These are phyloP conservation scores for Myrica gale DNA, from an alignment of 306 rosid genomes.

Conservation along the genomic window DNA sequence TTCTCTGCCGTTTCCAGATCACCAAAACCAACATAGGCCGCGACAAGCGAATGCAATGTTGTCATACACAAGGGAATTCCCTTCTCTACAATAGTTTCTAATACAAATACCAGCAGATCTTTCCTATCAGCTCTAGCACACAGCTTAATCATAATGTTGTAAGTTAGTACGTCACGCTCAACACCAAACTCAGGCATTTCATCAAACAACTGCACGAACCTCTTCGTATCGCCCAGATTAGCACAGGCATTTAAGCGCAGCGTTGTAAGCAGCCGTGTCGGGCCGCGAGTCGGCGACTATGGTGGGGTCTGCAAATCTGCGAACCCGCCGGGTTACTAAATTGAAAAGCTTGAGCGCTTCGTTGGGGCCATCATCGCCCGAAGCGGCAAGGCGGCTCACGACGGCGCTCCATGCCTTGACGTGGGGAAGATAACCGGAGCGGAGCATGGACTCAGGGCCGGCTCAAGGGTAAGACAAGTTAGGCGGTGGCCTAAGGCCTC, in stretches of 20 bases:
- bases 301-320: slow-evolving; percentile 38
- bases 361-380: slow-evolving; percentile 56
- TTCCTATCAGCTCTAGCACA: slow-evolving; percentile 65
- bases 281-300: slow-evolving; percentile 64
- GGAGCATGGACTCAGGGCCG: no score
- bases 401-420: slow-evolving; percentile 97
- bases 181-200: slow-evolving; percentile 68
- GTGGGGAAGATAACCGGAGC: slow-evolving; percentile 91
- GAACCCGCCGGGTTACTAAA: slow-evolving; percentile 56
- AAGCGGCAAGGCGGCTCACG: slow-evolving; percentile 64
- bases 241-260: slow-evolving; percentile 89
- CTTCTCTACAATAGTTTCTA: slow-evolving; percentile 71
- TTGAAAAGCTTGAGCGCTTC: slow-evolving; percentile 65
- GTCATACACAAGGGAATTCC: slow-evolving; percentile 63
- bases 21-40: slow-evolving; percentile 79
- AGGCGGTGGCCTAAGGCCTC: no score
- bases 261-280: slow-evolving; percentile 81
- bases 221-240: slow-evolving; percentile 54
- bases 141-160: slow-evolving; percentile 74
- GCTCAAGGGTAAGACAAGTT: no score
- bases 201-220: slow-evolving; percentile 76
- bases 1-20: slow-evolving; percentile 77
- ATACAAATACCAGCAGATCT: slow-evolving; percentile 61
- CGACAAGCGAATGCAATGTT: slow-evolving; percentile 69
- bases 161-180: slow-evolving; percentile 72